Percentiles rank a stretch among this genome's conserved stretches.
phyloP scores from a whole-genome alignment of 495 filamentous ascomycete species.

The Opeltia flavorubescens region DNA sequence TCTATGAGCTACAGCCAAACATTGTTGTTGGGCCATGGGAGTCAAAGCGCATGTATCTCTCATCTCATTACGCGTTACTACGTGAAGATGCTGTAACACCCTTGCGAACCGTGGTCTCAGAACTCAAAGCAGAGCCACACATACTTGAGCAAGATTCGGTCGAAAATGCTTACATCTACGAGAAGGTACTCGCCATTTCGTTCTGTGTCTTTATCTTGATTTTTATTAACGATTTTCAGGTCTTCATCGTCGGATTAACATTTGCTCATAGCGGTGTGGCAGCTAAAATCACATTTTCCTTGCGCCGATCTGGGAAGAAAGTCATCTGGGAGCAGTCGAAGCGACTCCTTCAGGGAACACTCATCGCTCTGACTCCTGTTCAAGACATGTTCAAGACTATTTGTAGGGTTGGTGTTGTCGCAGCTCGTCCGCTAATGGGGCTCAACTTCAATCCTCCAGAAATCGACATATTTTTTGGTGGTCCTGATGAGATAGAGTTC shows the following conservation, averaged over 20 bases:
- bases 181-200: slow-evolving; percentile 39
- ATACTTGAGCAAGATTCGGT: slow-evolving; percentile 33
- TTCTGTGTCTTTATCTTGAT: not conserved
- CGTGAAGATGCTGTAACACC: slow-evolving; percentile 48
- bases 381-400: slow-evolving; percentile 48
- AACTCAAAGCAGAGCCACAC: slow-evolving; percentile 26
- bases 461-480: slow-evolving; percentile 62
- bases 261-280: slow-evolving; percentile 50
- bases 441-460: slow-evolving; percentile 52
- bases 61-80: slow-evolving; percentile 51
- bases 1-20: slow-evolving; percentile 22
- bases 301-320: slow-evolving; percentile 46
- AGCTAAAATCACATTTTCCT: slow-evolving; percentile 56
- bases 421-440: slow-evolving; percentile 48
- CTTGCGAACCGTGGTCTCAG: slow-evolving; percentile 42
- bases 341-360: slow-evolving; percentile 50
- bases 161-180: slow-evolving; percentile 51
- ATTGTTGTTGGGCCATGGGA: slow-evolving; percentile 28
- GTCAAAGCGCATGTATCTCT: slow-evolving; percentile 40
- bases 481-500: slow-evolving; percentile 43
- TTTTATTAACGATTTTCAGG: slow-evolving; percentile 29
- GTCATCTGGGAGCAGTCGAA: slow-evolving; percentile 68
- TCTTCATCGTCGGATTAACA: slow-evolving; percentile 48
- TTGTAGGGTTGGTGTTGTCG: slow-evolving; percentile 60
- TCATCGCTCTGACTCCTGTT: slow-evolving; percentile 56